These are phyloP conservation scores for Globisporangium spinosum DNA, from an alignment of 352 stramenopile species.

Conservation along the genomic window DNA sequence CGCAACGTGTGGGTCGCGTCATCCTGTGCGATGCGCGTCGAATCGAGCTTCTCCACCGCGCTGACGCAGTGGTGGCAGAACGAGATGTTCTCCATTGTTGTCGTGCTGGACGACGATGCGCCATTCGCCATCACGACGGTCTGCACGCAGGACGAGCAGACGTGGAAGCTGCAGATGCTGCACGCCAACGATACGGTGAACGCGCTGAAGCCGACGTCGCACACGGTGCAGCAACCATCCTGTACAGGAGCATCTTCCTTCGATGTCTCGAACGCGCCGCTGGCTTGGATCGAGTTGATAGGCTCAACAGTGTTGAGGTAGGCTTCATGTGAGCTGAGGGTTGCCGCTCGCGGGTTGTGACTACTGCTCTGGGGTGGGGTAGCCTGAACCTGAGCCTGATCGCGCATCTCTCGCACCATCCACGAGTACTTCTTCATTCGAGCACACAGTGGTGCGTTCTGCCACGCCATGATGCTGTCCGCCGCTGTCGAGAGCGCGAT, in stretches of 20 bases:
- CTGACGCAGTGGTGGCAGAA: conserved; percentile 20
- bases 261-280: background rate
- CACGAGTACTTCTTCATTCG: conserved; percentile 30
- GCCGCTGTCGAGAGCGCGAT: conserved; percentile 20
- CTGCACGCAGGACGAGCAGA: conserved; percentile 12
- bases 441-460: conserved; percentile 15
- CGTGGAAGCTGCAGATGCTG: conserved; percentile 11
- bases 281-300: background rate
- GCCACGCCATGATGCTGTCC: conserved; percentile 25
- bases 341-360: background rate
- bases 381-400: background rate
- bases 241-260: background rate
- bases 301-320: background rate
- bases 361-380: background rate
- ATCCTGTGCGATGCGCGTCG: conserved; percentile 12
- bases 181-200: conserved; percentile 10
- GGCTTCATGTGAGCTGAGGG: background rate
- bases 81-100: background rate
- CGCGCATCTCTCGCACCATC: conserved; percentile 24
- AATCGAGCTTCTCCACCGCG: conserved; percentile 13
- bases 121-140: conserved; percentile 1
- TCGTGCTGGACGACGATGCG: background rate
- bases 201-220: conserved; percentile 6
- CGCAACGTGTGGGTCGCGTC: conserved; percentile 16
- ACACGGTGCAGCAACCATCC: conserved; percentile 11